phyloP scores from a whole-genome alignment of 306 rosid species.

The Fragaria ananassa region DNA sequence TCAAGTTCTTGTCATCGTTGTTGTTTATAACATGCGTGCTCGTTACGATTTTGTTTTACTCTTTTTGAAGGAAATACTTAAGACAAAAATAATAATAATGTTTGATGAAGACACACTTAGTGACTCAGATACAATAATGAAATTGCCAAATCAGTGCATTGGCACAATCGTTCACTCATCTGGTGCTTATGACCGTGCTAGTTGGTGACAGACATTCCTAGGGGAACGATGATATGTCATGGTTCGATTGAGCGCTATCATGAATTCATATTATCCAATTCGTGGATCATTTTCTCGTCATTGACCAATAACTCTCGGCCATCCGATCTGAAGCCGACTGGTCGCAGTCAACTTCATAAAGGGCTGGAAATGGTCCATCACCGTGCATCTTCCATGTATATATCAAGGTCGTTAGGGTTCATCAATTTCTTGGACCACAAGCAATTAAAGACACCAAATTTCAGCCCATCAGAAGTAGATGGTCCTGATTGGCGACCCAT shows the following conservation, averaged over 20 bases:
- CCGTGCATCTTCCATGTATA: constrained; percentile 14
- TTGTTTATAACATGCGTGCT: neutral
- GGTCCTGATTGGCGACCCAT: constrained; percentile 49
- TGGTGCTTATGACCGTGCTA: neutral
- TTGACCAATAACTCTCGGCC: constrained; percentile 32
- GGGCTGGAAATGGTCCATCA: constrained; percentile 37
- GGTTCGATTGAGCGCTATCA: constrained; percentile 28
- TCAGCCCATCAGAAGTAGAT: constrained; percentile 23
- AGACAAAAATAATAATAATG: neutral
- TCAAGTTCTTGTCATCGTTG: no score
- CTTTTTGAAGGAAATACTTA: neutral
- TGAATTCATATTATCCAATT: constrained; percentile 26
- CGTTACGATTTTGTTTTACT: neutral
- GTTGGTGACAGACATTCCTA: constrained; percentile 45
- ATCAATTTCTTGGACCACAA: constrained; percentile 60
- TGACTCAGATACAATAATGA: neutral
- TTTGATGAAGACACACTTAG: neutral
- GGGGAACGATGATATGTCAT: constrained; percentile 3
- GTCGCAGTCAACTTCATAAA: constrained; percentile 16
- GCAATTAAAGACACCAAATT: constrained; percentile 28
- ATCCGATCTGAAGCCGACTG: constrained; percentile 35
- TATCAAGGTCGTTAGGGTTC: constrained; percentile 40
- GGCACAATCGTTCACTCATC: neutral
- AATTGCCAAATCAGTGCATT: neutral
- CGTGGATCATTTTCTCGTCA: constrained; percentile 18